Evolutionary conservation across 2,329 filamentous ascomycete species (phyloP), one percentile per base, ranked within the genome.

Genomic region (Cordyceps fumosorosea): DNA sequence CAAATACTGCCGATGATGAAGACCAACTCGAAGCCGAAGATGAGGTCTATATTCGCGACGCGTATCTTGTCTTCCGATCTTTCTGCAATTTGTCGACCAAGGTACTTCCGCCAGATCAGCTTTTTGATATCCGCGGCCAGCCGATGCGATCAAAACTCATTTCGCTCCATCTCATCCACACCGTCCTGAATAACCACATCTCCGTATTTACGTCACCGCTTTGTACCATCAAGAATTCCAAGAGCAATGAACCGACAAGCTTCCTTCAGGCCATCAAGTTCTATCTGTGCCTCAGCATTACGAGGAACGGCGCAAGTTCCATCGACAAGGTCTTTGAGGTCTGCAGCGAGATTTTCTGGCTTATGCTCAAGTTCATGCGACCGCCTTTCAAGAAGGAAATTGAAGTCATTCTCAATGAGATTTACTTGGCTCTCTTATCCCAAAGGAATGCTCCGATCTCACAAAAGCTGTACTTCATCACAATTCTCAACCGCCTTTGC

Each of bases 61-160:
- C 95, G 11, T 99, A 98, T 74, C 84, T 99, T 24, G 92, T 99
- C 52, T 98, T 99, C 78, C 86, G 95, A 37, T 96, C 95, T 3
- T 95, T 99, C 78, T 99, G 96, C 81, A 96, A 97, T 75, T 80
- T 99, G 52, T 97, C 93, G 63, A 97, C 93, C 65, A 99, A 99
- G 74, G 80, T 92, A 47, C 80, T 99, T 29, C 86, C 90, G 10
- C 87, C 92, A 2, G 95, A 99, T 65, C 93, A 98, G 74, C 86
- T 96, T 22, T 92, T 93, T 70, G 95, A 99, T 70, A 78, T 96
- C 57, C 92, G 91, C 62, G 93, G 93, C 20, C 93, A 97, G 71
- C 91, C 93, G 44, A 99, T 99, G 93, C 88, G 95, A 64, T 97
- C 93, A 3, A 99, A 99, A 76, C 82, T 99, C 57, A 85, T 99